Base-by-base conservation (phyloP, 2,329 filamentous ascomycete species). In the Arthrinium phaeospermum region DNA sequence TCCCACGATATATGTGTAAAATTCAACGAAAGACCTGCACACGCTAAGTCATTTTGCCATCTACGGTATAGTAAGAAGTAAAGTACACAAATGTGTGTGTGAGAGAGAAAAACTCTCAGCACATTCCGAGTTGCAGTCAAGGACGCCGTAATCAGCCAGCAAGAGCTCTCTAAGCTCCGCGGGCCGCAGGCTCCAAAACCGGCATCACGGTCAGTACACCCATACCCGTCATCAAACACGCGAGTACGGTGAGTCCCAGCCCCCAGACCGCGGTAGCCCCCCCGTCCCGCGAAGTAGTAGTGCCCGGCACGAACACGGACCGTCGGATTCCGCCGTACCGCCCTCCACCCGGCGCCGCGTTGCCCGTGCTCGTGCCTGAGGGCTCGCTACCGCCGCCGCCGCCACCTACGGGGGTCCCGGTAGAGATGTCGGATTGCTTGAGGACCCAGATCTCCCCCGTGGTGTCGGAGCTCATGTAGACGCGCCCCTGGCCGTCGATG, bases 401-500 rank as follows among this genome's bases (percentile, higher is more conserved):
- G n/a, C 47, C 34, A 19, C 68, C 47, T 1, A 37, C 34, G 16
- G 68, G 68, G n/a, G 47, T 22, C 7, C 68, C 68, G 10, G 68
- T 70, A 49, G 30, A 68, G 19, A 70, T 44, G 1, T 73, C 72
- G 16, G 70, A 70, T n/a, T 71, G 49, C 19, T 46, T 64, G 13
- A 73, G 67, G 22, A 75, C 71, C 53, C 71, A 75, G 10, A 75
- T 72, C 44, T 75, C 73, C n/a, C 73, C 73, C 22, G 73, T 75
- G 34, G 69, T 2, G 61, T 75, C 73, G 27, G 72, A 73, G 69
- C 70, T 75, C 73, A 75, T 75, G 70, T 68, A 73, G 13, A 75
- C 41, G 19, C 73, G 71, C 19, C 69, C 71, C 41, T 71, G 46
- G 24, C 67, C 24, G 51, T 75, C 73, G 37, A 85, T 82, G 1